Evolutionary conservation across 176 grass and related monocot genomes (phyloP).

Genomic region (Neostapfia colusana): DNA sequence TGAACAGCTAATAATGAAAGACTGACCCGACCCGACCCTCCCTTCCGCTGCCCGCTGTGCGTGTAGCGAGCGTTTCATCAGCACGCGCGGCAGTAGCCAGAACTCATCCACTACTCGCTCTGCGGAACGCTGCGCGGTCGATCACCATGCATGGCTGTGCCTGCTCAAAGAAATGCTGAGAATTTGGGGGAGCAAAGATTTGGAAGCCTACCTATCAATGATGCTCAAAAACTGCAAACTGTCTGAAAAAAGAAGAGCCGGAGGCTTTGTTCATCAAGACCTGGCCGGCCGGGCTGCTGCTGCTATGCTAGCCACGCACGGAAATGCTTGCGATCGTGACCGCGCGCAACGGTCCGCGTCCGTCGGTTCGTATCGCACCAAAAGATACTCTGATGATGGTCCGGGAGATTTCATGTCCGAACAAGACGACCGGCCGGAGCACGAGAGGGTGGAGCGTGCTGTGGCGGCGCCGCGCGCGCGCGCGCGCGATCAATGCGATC

Average conservation of each 20-base stretch:
- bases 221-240: neutral
- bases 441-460: conserved; percentile 29
- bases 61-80: neutral
- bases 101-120: neutral
- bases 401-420: conserved; percentile 40
- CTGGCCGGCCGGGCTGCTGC: neutral
- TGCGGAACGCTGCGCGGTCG: neutral
- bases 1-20: conserved; percentile 37
- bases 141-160: neutral
- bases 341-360: neutral
- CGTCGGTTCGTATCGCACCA: conserved; percentile 44
- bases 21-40: conserved; percentile 8
- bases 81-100: no score
- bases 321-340: neutral
- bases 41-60: neutral
- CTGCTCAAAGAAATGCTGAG: neutral
- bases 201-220: neutral
- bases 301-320: neutral
- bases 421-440: conserved; percentile 31
- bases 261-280: neutral
- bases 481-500: conserved; percentile 27
- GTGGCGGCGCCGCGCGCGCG: conserved; percentile 23
- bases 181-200: conserved; percentile 36
- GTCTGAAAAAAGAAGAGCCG: conserved; percentile 3
- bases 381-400: conserved; percentile 49